These are phyloP conservation scores for Citrullus amarus DNA, from an alignment of 306 rosid species.

Conservation along the genomic window DNA sequence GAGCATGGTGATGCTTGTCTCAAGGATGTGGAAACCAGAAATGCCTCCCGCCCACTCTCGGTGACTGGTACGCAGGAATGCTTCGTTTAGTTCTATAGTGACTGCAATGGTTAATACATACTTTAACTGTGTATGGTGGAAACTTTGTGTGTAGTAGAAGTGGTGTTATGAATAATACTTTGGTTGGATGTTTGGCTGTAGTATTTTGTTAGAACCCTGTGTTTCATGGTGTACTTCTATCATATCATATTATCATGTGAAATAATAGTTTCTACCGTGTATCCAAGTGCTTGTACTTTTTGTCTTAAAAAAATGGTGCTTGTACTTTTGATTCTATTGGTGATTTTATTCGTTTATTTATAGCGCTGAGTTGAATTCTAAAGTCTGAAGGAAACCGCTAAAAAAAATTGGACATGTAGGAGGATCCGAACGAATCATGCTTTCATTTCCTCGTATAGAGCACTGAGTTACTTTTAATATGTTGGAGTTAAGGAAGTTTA, in stretches of 20 bases:
- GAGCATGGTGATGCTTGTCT: neutral
- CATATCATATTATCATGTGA: neutral
- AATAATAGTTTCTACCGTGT: neutral
- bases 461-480: too few species aligned
- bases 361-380: too few species aligned
- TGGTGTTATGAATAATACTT: neutral
- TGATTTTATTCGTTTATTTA: neutral
- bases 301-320: too few species aligned
- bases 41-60: constrained; percentile 19
- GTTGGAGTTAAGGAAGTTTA: too few species aligned
- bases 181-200: neutral
- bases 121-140: neutral
- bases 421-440: too few species aligned
- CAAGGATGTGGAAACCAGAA: constrained; percentile 23
- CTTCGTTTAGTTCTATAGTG: constrained; percentile 35
- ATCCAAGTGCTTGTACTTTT: neutral
- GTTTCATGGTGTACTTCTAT: neutral
- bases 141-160: neutral
- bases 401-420: too few species aligned
- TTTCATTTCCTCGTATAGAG: too few species aligned
- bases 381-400: too few species aligned
- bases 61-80: constrained; percentile 58
- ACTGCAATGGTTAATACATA: neutral
- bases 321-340: neutral
- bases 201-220: neutral